These are phyloP conservation scores for Nymphaea thermarum DNA, from an alignment of 164 flowering plant species.

Conservation along the genomic window DNA sequence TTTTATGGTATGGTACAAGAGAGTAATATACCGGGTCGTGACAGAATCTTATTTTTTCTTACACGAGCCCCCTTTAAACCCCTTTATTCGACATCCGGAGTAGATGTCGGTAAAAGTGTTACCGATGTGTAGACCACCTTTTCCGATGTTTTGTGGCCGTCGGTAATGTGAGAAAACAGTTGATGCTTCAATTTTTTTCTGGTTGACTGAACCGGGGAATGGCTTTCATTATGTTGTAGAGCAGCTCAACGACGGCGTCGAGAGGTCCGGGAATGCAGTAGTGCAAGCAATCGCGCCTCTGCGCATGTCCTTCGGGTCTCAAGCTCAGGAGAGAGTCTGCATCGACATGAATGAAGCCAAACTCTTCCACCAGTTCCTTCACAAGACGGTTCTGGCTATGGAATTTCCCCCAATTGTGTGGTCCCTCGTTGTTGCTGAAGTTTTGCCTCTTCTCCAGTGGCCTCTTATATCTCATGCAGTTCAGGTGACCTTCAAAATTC, in stretches of 20 bases:
- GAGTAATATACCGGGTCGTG: too few relatives aligned
- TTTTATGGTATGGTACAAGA: too few relatives aligned
- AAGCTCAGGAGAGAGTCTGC: neutral
- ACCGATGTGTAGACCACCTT: too few relatives aligned
- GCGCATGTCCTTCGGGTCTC: neutral
- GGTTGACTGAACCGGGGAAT: neutral
- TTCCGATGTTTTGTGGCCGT: too few relatives aligned
- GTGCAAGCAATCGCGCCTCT: neutral
- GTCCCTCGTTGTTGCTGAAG: neutral
- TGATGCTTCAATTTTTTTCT: too few relatives aligned
- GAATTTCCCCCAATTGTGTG: neutral
- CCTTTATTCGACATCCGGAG: too few relatives aligned
- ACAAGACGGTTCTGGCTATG: neutral
- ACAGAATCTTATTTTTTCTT: too few relatives aligned
- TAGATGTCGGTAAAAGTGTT: too few relatives aligned
- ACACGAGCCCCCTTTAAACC: too few relatives aligned
- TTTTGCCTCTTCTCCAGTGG: constrained; percentile 1
- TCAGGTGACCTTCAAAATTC: neutral
- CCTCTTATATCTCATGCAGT: neutral
- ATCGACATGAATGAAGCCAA: neutral
- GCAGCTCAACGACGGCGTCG: neutral
- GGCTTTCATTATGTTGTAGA: neutral
- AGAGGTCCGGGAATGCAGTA: neutral
- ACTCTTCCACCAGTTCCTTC: neutral
- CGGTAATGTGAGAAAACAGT: too few relatives aligned